Base-by-base conservation (phyloP, 164 flowering plant genomes). In the Amborella trichopoda region DNA sequence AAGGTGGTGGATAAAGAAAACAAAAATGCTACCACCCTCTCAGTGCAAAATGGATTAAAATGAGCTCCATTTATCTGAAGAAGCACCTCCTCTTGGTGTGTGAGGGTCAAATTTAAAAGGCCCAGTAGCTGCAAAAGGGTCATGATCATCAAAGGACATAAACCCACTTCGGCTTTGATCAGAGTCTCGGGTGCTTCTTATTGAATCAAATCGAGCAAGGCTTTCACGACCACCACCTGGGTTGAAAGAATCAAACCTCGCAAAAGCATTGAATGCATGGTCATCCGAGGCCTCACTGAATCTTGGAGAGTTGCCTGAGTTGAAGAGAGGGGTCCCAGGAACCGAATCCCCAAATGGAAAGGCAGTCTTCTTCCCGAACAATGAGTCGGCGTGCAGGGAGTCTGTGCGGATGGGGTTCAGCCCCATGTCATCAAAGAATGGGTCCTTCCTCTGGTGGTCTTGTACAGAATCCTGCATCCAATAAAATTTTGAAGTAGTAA, bases 41-140 rank as follows among this genome's bases (percentile, higher is more conserved):
- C n/a, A n/a, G n/a, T n/a, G n/a, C n/a, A n/a, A n/a, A n/a, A n/a
- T n/a, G n/a, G n/a, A n/a, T 73, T 73, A 82, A 55, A 78, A 80
- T 24, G 78, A 65, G 56, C 61, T 67, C 83, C 89, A 81, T 51
- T 59, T 60, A 28, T 73, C 81, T 12, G 94, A 70, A 58, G 53
- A 52, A n/a, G 3, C n/a, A 16, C 41, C 20, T 63, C 63, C 78
- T 67, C 66, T 76, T 5, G 81, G 65, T n/a, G 70, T 64, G 53
- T 54, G 58, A 23, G 72, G 80, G 1, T 68, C 68, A 26, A 83
- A 71, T 65, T 80, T 79, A 44, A 86, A 90, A 23, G 87, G 94
- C 21, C 87, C 95, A 33, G 67, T 68, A 12, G 97, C 73, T 40
- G 87, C 93, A 44, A 90, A 90, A 2, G 94, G 95, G 21, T 83